A percentile compares a stretch with the other conserved stretches of the same genome.
These are phyloP conservation scores for Termitomyces sp. DNA, from an alignment of 1,284 basidiomycete genomes.

Conservation along the genomic window DNA sequence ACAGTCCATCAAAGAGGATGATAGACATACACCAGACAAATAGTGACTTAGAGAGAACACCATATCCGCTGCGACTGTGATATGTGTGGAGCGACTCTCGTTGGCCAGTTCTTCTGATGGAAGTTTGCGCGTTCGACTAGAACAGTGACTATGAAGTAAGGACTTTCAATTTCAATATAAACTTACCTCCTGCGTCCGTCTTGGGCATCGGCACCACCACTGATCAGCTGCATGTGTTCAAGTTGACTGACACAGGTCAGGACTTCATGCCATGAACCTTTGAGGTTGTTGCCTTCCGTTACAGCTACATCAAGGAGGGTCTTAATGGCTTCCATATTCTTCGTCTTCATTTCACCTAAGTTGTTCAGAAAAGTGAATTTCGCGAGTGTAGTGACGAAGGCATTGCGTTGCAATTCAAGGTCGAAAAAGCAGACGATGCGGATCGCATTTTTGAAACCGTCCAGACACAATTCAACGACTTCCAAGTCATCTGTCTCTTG, in stretches of 20 bases:
- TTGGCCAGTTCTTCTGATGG: constrained; percentile 94
- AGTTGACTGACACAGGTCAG: constrained; percentile 94
- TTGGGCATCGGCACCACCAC: constrained; percentile 77
- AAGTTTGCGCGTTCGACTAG: constrained; percentile 61
- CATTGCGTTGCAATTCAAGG: constrained; percentile 91
- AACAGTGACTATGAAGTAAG: constrained; percentile 9
- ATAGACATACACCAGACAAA: constrained; percentile 76
- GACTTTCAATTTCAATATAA: neutral
- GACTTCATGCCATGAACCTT: constrained; percentile 94
- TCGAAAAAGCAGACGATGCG: constrained; percentile 93
- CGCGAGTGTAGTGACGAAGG: constrained; percentile 94
- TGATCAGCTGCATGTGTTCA: constrained; percentile 96
- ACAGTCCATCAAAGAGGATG: neutral
- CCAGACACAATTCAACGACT: constrained; percentile 85
- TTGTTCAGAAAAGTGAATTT: constrained; percentile 98
- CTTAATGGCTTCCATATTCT: constrained; percentile 99
- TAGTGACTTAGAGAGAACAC: constrained; percentile 96
- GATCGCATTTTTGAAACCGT: constrained; percentile 92
- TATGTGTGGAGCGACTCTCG: constrained; percentile 95
- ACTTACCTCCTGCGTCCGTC: constrained; percentile 80
- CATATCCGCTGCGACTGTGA: constrained; percentile 98
- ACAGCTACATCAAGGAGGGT: constrained; percentile 88
- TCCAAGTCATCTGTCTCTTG: constrained; percentile 93
- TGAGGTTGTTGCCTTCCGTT: constrained; percentile 90
- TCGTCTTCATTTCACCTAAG: constrained; percentile 94